These are phyloP conservation scores for Bruguiera sexangula DNA, from an alignment of 345 rosid genomes.

Conservation along the genomic window DNA sequence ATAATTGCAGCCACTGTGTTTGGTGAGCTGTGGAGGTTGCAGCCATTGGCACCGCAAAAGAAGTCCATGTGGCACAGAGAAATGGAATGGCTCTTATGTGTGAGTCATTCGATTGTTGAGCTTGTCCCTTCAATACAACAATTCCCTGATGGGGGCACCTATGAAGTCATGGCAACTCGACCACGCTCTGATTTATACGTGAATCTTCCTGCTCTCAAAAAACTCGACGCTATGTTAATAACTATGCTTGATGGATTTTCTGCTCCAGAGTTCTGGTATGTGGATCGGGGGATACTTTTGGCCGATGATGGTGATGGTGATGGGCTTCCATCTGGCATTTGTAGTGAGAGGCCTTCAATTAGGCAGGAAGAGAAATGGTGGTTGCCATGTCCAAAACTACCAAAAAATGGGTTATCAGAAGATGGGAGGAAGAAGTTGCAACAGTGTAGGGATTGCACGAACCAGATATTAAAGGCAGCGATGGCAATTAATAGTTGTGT, in stretches of 20 bases:
- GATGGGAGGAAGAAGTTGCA: slow-evolving; percentile 20
- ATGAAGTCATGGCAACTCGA: slow-evolving; percentile 27
- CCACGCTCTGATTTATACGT: slow-evolving; percentile 26
- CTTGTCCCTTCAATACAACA: slow-evolving; percentile 27
- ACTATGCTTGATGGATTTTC: slow-evolving; percentile 25
- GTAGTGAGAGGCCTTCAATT: slow-evolving; percentile 10
- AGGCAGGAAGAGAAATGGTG: slow-evolving; percentile 31
- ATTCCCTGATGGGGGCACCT: slow-evolving; percentile 25
- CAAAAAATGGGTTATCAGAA: slow-evolving; percentile 20
- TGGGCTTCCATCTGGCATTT: neutral
- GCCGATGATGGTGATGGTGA: slow-evolving; percentile 8
- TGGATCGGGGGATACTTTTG: slow-evolving; percentile 21
- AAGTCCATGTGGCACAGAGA: slow-evolving; percentile 29
- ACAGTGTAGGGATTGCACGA: slow-evolving; percentile 27
- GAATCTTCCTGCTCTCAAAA: slow-evolving; percentile 33
- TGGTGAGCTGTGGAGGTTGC: slow-evolving; percentile 29
- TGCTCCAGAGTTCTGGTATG: slow-evolving; percentile 23
- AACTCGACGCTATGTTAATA: slow-evolving; percentile 27
- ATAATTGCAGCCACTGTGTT: slow-evolving; percentile 26
- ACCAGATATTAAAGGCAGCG: slow-evolving; percentile 31
- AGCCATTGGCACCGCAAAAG: slow-evolving; percentile 21
- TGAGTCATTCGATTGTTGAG: slow-evolving; percentile 30
- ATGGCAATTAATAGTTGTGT: slow-evolving; percentile 24
- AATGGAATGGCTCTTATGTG: slow-evolving; percentile 30
- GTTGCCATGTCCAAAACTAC: slow-evolving; percentile 30